Evolutionary conservation across 441 rosid genomes (phyloP).

Genomic region (Populus hybrid): DNA sequence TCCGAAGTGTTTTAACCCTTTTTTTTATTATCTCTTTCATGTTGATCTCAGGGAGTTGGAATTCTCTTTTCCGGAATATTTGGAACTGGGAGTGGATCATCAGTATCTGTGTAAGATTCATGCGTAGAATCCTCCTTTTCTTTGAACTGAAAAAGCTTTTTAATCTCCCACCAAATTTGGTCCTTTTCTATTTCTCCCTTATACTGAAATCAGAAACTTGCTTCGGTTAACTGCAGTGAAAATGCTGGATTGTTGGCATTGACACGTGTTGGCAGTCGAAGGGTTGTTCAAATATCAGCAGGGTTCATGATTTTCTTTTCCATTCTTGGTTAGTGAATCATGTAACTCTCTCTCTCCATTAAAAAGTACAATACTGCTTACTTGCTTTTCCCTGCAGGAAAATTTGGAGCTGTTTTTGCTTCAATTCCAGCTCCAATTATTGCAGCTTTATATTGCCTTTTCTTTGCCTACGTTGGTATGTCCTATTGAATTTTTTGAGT

Average conservation of each 20-base stretch:
- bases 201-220: slow-evolving; percentile 11
- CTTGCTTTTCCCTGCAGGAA: slow-evolving; percentile 1
- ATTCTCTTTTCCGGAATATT: slow-evolving; percentile 83
- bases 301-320: slow-evolving; percentile 99
- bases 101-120: slow-evolving; percentile 75
- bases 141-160: background rate
- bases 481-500: slow-evolving; percentile 4
- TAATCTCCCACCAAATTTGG: background rate
- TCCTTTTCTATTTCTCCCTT: background rate
- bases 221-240: slow-evolving; percentile 50
- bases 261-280: slow-evolving; percentile 90
- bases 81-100: slow-evolving; percentile 89
- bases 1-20: background rate
- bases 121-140: background rate
- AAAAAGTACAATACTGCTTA: background rate
- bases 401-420: slow-evolving; percentile 64
- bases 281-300: slow-evolving; percentile 93
- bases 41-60: slow-evolving; percentile 66
- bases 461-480: slow-evolving; percentile 96
- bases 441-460: slow-evolving; percentile 82
- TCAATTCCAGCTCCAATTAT: slow-evolving; percentile 88
- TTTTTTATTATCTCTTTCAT: slow-evolving; percentile 7
- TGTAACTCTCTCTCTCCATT: background rate
- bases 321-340: slow-evolving; percentile 58
- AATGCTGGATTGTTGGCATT: slow-evolving; percentile 87